Conservation (phyloP, 2,329 filamentous ascomycete species). For the Xylaria multiplex region DNA sequence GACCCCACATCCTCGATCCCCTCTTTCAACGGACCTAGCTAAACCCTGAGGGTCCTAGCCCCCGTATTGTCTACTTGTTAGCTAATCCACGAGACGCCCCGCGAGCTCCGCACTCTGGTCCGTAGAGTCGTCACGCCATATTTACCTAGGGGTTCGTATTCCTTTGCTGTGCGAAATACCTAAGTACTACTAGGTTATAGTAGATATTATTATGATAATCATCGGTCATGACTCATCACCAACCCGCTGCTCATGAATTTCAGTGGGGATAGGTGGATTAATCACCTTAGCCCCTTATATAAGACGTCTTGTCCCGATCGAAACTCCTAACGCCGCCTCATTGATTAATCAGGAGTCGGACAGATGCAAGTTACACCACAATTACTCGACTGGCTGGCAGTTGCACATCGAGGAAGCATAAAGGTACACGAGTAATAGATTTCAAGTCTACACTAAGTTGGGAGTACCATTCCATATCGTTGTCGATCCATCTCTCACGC, state of each 20-base stretch:
- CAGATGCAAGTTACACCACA: not conserved
- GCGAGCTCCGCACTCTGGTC: too few relatives aligned
- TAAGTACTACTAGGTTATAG: too few relatives aligned
- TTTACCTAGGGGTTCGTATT: not conserved
- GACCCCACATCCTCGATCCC: not conserved
- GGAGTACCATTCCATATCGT: conserved; percentile 24
- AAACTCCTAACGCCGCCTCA: conserved; percentile 12
- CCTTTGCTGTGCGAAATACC: too few relatives aligned
- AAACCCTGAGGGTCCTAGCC: too few relatives aligned
- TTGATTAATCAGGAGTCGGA: too few relatives aligned
- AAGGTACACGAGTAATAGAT: not conserved
- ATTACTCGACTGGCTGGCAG: not conserved
- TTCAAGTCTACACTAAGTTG: conserved; percentile 32
- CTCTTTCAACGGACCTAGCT: too few relatives aligned
- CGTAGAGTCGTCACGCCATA: conserved; percentile 3
- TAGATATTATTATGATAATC: too few relatives aligned
- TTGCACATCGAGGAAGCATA: not conserved
- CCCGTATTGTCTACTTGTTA: too few relatives aligned
- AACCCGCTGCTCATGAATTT: not conserved
- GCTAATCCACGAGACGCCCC: too few relatives aligned
- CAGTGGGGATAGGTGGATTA: not conserved
- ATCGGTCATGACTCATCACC: not conserved
- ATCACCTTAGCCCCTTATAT: not conserved
- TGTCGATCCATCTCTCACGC: conserved; percentile 1
- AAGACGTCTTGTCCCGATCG: not conserved